phyloP scores from a whole-genome alignment of 2,329 filamentous ascomycete genomes.

The Verticillium alfalfae region DNA sequence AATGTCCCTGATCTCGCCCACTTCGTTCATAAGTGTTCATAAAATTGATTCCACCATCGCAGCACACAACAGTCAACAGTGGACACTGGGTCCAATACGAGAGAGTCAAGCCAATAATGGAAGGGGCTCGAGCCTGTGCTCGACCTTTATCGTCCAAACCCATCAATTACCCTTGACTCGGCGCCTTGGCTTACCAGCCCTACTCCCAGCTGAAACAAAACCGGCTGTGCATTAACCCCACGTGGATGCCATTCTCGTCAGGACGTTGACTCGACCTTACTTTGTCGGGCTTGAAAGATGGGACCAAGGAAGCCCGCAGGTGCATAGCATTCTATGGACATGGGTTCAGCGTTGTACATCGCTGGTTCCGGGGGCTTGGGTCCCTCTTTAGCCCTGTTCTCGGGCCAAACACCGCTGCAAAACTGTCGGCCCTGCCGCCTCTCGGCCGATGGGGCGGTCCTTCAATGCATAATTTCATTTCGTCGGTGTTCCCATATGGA shows the following conservation, averaged over 20 bases:
- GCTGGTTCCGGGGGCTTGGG: not conserved
- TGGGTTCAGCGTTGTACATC: not conserved
- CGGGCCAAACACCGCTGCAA: not conserved
- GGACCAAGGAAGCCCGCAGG: not conserved
- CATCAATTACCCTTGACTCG: not conserved
- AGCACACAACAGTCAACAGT: not conserved
- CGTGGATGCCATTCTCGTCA: not conserved
- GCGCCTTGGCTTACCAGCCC: not conserved
- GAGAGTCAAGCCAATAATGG: not conserved
- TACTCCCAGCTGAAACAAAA: not conserved
- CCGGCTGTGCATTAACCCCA: not conserved
- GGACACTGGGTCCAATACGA: not conserved
- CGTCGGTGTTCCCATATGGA: not conserved
- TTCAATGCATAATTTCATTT: not conserved
- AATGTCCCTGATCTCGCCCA: not conserved
- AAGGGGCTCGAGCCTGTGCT: not conserved
- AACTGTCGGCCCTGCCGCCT: not conserved
- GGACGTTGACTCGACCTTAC: not conserved
- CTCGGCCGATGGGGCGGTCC: not conserved
- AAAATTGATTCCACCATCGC: not conserved
- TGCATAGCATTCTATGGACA: not conserved
- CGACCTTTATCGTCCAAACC: not conserved
- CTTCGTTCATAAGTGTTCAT: not conserved
- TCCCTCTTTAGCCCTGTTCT: not conserved
- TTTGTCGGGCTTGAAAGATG: not conserved